A percentile compares a stretch with the other conserved stretches of the same genome.
Evolutionary conservation across 257 asterid genomes (phyloP).

Genomic region (Primulina tabacum): DNA sequence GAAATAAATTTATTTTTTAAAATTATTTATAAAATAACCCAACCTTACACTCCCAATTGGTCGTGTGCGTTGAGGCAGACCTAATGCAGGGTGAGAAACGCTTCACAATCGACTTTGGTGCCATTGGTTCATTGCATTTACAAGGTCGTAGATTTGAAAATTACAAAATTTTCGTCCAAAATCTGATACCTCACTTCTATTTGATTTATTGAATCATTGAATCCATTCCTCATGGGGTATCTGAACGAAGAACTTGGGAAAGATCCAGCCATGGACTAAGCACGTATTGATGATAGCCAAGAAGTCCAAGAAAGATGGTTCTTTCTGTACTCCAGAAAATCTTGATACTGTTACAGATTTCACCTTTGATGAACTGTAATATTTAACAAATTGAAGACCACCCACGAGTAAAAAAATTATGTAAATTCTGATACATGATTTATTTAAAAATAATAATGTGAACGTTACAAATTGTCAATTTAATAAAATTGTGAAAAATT

Average conservation of each 20-base stretch:
- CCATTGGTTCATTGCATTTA: neutral
- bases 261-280: neutral
- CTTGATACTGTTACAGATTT: too few species aligned
- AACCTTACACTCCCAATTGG: neutral
- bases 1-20: too few species aligned
- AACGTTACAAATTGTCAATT: too few species aligned
- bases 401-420: too few species aligned
- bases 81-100: neutral
- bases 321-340: neutral
- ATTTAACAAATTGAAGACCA: too few species aligned
- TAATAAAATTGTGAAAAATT: too few species aligned
- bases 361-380: neutral
- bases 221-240: neutral
- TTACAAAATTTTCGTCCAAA: neutral
- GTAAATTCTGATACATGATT: too few species aligned
- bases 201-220: neutral
- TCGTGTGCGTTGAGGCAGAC: neutral
- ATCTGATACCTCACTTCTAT: neutral
- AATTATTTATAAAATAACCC: too few species aligned
- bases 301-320: neutral
- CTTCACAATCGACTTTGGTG: neutral
- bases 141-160: too few species aligned
- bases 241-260: neutral
- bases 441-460: too few species aligned
- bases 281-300: neutral